Evolutionary conservation across 2,329 filamentous ascomycete genomes (phyloP), one percentile per base, ranked within the genome.

Genomic region (Diaporthe amygdali): DNA sequence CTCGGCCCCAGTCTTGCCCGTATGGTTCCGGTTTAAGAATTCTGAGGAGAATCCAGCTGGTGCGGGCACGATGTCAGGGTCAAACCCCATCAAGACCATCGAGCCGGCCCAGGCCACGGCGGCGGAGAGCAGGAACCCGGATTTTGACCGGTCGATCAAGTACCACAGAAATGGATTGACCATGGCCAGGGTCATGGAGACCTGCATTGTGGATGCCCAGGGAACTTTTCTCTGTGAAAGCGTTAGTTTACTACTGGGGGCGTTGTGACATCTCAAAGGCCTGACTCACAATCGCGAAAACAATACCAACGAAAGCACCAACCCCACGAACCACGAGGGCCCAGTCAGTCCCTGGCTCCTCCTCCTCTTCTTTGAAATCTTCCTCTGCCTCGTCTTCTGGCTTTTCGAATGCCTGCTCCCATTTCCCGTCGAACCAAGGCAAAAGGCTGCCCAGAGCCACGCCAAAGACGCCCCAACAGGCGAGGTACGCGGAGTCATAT

Each of bases 81-180:
- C 92, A 41, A 96, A 86, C 17, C 91, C 88, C 71, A 97, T 88
- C 22, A 97, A 84, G 20, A 94, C 81, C 17, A 89, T 88, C 12
- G 95, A 95, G 9, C 96, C 94, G 1, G 88, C 83, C 32, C 96
- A 79, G 1, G 94, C 93, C 14, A 97, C 91, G 2, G 89, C 84
- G 17, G 91, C 87, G 0, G 94, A 95, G 69, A 98, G 88, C 41
- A 96, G 84, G 75, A 98, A 93, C 5, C 96, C 96, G 0, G 95
- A 89, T 75, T 91, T 91, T 56, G 94, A 96, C 64, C 96, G 93
- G 82, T 99, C 96, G 78, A 99, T 93, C 30, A 98, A 87, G 82
- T 97, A 99, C 96, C 96, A 99, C 22, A 99, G 85, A 12, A 96
- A 93, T 1, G 96, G 96, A 79, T 98, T 98, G 25, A 93, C 94